Percentiles rank a stretch among this genome's conserved stretches.
Conservation (phyloP, 345 rosid genomes). For the Raphanus sativus region DNA sequence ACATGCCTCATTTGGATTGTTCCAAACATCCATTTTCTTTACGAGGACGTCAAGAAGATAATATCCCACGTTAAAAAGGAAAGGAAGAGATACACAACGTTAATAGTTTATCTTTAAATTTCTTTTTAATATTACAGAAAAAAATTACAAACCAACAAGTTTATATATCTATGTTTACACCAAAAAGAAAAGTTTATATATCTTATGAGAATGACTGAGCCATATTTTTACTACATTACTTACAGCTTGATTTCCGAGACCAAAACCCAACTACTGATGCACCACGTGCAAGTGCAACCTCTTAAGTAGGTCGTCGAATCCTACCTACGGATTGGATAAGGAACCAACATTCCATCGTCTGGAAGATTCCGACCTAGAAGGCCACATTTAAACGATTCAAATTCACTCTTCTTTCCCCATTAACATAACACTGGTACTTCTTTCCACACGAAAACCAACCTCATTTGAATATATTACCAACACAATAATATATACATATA, state of each 20-base stretch:
- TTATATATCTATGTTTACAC: too few species aligned
- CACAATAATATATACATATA: conserved; percentile 16
- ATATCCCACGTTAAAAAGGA: neutral
- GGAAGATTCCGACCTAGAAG: neutral
- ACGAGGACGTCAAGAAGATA: neutral
- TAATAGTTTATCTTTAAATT: neutral
- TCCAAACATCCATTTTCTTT: neutral
- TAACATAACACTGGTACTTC: neutral
- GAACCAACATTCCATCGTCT: neutral
- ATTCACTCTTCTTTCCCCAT: neutral
- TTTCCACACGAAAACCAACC: neutral
- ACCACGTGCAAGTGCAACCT: neutral
- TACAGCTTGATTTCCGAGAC: neutral
- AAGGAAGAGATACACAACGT: neutral
- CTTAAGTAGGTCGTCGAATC: neutral
- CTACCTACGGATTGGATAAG: neutral
- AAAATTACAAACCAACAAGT: too few species aligned
- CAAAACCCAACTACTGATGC: neutral
- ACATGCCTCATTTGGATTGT: neutral
- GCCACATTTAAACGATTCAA: neutral
- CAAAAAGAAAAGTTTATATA: too few species aligned
- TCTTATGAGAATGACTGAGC: too few species aligned
- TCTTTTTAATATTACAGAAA: neutral
- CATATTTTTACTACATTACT: too few species aligned
- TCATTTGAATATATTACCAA: neutral